Evolutionary conservation across 2,329 filamentous ascomycete genomes (phyloP).

Genomic region (Fusarium vanettenii): DNA sequence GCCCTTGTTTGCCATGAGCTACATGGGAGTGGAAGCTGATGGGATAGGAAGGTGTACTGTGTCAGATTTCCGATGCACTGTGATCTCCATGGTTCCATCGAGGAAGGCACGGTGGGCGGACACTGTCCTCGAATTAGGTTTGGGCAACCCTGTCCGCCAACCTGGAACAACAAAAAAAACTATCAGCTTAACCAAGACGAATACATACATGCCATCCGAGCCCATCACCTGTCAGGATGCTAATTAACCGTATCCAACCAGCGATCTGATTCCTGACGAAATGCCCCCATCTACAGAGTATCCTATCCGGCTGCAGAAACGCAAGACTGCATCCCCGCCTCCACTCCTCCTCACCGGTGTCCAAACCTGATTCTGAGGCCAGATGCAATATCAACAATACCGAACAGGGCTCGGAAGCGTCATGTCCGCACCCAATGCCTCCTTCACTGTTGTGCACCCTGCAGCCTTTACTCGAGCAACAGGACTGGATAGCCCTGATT

Average conservation of each 20-base stretch:
- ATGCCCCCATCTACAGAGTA: neutral
- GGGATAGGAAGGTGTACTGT: constrained; percentile 3
- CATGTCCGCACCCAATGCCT: neutral
- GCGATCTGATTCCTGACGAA: neutral
- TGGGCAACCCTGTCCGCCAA: neutral
- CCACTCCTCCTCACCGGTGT: constrained; percentile 9
- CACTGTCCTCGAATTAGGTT: neutral
- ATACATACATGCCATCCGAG: neutral
- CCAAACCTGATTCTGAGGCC: constrained; percentile 17
- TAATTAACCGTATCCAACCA: neutral
- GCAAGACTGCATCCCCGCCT: neutral
- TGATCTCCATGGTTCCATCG: neutral
- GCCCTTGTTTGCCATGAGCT: neutral
- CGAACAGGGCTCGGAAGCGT: neutral
- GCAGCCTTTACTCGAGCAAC: neutral
- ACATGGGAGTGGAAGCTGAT: neutral
- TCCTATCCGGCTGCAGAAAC: neutral
- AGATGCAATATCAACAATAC: constrained; percentile 2
- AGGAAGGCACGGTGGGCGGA: neutral
- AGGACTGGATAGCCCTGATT: neutral
- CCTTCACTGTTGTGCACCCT: neutral
- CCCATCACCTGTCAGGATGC: neutral
- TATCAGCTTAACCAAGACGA: neutral
- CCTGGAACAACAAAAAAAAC: constrained; percentile 19
- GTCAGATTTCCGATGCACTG: neutral